Evolutionary conservation across 495 filamentous ascomycete genomes (phyloP).

Genomic region (Aspergillus biplanus): DNA sequence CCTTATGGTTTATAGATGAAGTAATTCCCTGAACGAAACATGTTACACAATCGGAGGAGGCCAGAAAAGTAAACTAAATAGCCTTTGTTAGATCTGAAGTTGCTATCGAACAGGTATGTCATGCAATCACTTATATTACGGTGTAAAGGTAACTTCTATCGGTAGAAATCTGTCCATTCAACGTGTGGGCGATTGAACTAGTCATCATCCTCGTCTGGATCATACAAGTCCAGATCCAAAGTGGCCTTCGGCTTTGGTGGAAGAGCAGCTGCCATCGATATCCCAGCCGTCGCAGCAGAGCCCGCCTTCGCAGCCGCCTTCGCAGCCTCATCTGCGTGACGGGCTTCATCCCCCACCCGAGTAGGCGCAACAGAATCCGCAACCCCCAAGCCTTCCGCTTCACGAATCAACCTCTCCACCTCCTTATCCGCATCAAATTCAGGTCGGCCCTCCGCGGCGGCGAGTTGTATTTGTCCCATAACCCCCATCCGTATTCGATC

Average conservation of each 20-base stretch:
- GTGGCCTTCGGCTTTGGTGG: conserved; percentile 43
- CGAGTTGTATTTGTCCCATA: conserved; percentile 51
- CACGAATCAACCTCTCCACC: conserved; percentile 45
- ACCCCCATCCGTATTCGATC: conserved; percentile 53
- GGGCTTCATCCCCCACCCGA: conserved; percentile 26
- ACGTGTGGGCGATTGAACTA: conserved; percentile 7
- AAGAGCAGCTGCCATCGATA: conserved; percentile 24
- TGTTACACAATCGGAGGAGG: too few species aligned
- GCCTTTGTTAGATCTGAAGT: too few species aligned
- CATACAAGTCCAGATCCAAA: conserved; percentile 51
- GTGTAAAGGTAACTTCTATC: too few species aligned
- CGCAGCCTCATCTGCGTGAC: conserved; percentile 40
- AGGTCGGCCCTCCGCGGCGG: conserved; percentile 34
- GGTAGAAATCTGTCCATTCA: too few species aligned
- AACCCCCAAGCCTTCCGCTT: conserved; percentile 45
- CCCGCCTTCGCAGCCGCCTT: conserved; percentile 43
- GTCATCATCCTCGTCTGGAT: conserved; percentile 51
- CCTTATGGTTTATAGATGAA: too few species aligned
- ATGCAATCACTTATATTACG: too few species aligned
- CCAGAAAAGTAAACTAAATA: too few species aligned
- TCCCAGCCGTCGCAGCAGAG: conserved; percentile 28
- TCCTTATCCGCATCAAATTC: conserved; percentile 44
- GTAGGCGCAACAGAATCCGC: conserved; percentile 31
- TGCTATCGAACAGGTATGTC: too few species aligned
- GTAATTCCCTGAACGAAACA: too few species aligned